These are phyloP conservation scores for Andrographis paniculata DNA, from an alignment of 305 asterid species.

Conservation along the genomic window DNA sequence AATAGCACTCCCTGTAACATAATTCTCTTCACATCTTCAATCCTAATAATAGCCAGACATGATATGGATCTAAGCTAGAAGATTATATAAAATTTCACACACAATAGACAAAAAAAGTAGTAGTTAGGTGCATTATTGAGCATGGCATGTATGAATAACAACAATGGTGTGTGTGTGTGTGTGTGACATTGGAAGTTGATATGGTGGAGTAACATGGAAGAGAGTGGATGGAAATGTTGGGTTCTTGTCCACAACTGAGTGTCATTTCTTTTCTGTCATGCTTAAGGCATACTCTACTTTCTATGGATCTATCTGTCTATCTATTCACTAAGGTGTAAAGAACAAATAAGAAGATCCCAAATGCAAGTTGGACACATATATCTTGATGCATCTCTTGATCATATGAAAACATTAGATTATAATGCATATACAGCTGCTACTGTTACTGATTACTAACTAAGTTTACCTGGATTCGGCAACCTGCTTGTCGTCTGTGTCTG, in stretches of 20 bases:
- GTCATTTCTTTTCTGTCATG: neutral
- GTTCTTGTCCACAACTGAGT: constrained; percentile 32
- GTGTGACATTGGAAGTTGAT: constrained; percentile 21
- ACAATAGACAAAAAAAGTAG: constrained; percentile 11
- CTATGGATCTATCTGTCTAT: neutral
- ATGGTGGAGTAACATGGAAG: constrained; percentile 50
- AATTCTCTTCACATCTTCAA: too few species aligned
- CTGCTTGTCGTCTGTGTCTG: neutral
- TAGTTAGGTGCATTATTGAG: constrained; percentile 21
- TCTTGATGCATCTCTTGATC: neutral
- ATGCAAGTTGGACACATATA: neutral
- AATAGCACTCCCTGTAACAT: too few species aligned
- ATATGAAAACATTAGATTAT: neutral
- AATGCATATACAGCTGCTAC: neutral
- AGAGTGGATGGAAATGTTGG: constrained; percentile 39
- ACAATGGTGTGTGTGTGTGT: constrained; percentile 13
- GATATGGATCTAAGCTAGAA: neutral
- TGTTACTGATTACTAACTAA: neutral
- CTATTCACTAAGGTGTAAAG: neutral
- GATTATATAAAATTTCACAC: neutral
- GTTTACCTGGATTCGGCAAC: neutral
- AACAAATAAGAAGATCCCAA: neutral
- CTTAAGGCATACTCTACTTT: constrained; percentile 3
- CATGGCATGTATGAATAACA: constrained; percentile 18
- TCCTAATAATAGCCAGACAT: too few species aligned